Base-by-base conservation (phyloP, 768 basidiomycete genomes). In the Lactarius sp. region DNA sequence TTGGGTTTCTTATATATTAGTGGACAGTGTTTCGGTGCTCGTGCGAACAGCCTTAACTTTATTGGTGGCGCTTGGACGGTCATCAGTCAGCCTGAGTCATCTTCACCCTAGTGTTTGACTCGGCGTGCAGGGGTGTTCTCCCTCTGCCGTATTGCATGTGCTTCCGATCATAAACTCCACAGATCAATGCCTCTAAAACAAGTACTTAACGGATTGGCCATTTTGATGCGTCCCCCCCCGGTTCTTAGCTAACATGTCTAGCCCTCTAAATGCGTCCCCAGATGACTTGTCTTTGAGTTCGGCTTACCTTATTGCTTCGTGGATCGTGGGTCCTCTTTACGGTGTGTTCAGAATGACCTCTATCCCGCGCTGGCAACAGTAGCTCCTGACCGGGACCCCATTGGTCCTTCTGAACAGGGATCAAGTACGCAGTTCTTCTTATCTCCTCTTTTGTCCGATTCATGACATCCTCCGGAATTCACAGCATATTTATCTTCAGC, bases 261-360 rank as follows among this genome's bases (percentile, higher is more conserved):
- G 27, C 6, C 61, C 62, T 10, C 61, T 56, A n/a, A 51, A 44
- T 7, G 36, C 44, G 16, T 62, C 57, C 50, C n/a, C 56, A 16
- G 57, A 57, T 18, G 62, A 63, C 14, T 3, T 53, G 34, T n/a
- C 56, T 47, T 59, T 44, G 56, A 34, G 22, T 36, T n/a, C 14
- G 52, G 8, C 51, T 8, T 0, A 7, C 6, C 44, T 63, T 8
- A 4, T 59, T 49, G 47, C 52, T 33, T 34, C 27, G 2, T 63
- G 62, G 62, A 18, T 53, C 5, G 57, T 63, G 13, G 62, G 62
- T 33, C 57, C 62, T n/a, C 46, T 63, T 18, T 63, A 59, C 6
- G 62, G 62, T 63, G 44, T 20, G 62, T 53, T 34, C 16, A 27
- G 34, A 13, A 31, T 10, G 12, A 6, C 8, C n/a, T 1, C 34